Evolutionary conservation across 306 rosid genomes (phyloP).

Genomic region (Potentilla sterilis): DNA sequence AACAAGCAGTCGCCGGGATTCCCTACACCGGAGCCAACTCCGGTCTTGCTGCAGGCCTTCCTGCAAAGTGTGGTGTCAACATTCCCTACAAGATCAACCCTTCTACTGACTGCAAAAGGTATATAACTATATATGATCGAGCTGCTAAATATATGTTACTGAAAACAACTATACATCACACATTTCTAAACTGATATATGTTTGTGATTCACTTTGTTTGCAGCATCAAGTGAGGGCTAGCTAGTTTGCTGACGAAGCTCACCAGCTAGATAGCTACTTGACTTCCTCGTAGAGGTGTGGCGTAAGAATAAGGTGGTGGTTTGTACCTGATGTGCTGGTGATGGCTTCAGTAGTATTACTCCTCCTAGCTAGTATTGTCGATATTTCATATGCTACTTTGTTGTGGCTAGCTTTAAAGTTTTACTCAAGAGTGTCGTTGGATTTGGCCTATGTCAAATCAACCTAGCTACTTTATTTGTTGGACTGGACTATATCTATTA

Average conservation of each 20-base stretch:
- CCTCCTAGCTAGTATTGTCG: background rate
- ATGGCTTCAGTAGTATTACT: background rate
- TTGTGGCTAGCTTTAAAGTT: background rate
- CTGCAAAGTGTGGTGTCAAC: conserved; percentile 30
- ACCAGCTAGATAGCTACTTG: background rate
- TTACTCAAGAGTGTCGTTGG: background rate
- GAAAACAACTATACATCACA: background rate
- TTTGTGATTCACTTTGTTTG: background rate
- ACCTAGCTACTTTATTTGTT: background rate
- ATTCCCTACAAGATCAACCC: conserved; percentile 41
- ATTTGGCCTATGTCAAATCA: conserved; percentile 2
- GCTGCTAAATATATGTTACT: background rate
- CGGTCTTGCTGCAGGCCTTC: conserved; percentile 42
- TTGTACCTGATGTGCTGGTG: background rate
- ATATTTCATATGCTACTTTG: background rate
- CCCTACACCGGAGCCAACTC: conserved; percentile 20
- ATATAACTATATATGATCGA: background rate
- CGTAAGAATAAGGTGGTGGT: conserved; percentile 2
- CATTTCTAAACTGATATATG: background rate
- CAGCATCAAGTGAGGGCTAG: conserved; percentile 15
- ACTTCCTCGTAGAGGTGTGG: background rate
- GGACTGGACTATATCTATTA: background rate
- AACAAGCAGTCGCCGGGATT: conserved; percentile 32
- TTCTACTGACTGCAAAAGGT: conserved; percentile 31
- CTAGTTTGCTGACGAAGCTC: background rate